These are phyloP conservation scores for Cyberlindnera lachancei DNA, from an alignment of 805 yeast genomes.

Conservation along the genomic window DNA sequence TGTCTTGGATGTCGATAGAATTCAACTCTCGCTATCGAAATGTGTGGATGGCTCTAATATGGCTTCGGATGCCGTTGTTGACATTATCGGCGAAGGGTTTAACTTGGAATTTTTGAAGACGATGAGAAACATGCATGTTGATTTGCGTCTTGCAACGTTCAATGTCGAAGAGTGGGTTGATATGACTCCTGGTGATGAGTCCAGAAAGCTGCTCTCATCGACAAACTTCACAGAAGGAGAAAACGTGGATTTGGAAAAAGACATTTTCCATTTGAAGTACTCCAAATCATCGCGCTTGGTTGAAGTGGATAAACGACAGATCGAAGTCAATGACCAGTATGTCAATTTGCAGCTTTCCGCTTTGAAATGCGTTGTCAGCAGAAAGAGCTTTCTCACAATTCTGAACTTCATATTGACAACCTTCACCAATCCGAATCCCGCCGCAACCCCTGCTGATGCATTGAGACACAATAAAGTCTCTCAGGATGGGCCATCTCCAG, in stretches of 20 bases:
- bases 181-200: slow-evolving; percentile 50
- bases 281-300: slow-evolving; percentile 54
- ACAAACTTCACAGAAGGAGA: slow-evolving; percentile 36
- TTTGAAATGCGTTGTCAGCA: slow-evolving; percentile 62
- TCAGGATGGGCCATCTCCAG: slow-evolving; percentile 55
- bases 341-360: slow-evolving; percentile 71
- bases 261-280: slow-evolving; percentile 55
- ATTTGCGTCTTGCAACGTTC: slow-evolving; percentile 56
- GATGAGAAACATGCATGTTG: slow-evolving; percentile 53
- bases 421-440: slow-evolving; percentile 75
- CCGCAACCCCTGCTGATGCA: slow-evolving; percentile 61
- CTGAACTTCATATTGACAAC: slow-evolving; percentile 79
- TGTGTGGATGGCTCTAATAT: slow-evolving; percentile 58
- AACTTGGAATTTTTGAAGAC: slow-evolving; percentile 54
- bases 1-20: slow-evolving; percentile 56
- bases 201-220: slow-evolving; percentile 65
- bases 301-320: slow-evolving; percentile 40
- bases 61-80: slow-evolving; percentile 62
- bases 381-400: slow-evolving; percentile 71
- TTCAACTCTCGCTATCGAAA: slow-evolving; percentile 54
- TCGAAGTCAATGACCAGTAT: slow-evolving; percentile 72
- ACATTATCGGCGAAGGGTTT: slow-evolving; percentile 61
- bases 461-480: slow-evolving; percentile 60
- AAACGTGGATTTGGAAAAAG: slow-evolving; percentile 29
- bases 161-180: slow-evolving; percentile 72